Conservation (phyloP, 164 flowering plant species). For the Aristolochia fimbriata region DNA sequence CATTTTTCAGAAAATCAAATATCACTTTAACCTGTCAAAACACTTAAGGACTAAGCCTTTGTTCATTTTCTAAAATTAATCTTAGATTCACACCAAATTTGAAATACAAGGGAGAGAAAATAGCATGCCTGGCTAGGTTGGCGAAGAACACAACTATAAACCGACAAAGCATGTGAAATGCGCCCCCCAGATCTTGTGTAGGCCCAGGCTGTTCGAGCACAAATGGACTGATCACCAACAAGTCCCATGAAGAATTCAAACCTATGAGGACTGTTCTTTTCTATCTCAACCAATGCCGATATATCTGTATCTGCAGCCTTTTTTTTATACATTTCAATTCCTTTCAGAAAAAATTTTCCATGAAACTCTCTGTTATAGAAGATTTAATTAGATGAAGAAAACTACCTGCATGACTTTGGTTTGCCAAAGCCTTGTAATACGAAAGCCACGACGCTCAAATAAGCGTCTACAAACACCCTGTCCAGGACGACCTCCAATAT, state of each 20-base stretch:
- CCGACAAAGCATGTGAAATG: conserved; percentile 94
- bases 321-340: conserved; percentile 2
- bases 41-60: neutral
- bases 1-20: conserved; percentile 85
- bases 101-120: neutral
- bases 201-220: conserved; percentile 99
- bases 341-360: neutral
- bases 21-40: conserved; percentile 73
- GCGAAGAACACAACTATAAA: conserved; percentile 90
- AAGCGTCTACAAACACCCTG: conserved; percentile 89
- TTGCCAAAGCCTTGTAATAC: conserved; percentile 83
- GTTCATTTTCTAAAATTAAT: too few species aligned
- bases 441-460: conserved; percentile 94
- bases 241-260: conserved; percentile 99
- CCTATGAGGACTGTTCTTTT: conserved; percentile 85
- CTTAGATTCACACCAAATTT: too few species aligned
- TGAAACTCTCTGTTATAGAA: neutral
- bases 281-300: conserved; percentile 93
- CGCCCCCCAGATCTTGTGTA: conserved; percentile 89
- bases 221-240: conserved; percentile 81
- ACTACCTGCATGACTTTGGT: conserved; percentile 83
- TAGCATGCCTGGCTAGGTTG: conserved; percentile 72
- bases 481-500: conserved; percentile 99
- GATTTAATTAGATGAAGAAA: neutral
- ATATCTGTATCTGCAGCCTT: conserved; percentile 98